Base-by-base conservation (phyloP, 352 stramenopile species). In the Pythium guiyangense region DNA sequence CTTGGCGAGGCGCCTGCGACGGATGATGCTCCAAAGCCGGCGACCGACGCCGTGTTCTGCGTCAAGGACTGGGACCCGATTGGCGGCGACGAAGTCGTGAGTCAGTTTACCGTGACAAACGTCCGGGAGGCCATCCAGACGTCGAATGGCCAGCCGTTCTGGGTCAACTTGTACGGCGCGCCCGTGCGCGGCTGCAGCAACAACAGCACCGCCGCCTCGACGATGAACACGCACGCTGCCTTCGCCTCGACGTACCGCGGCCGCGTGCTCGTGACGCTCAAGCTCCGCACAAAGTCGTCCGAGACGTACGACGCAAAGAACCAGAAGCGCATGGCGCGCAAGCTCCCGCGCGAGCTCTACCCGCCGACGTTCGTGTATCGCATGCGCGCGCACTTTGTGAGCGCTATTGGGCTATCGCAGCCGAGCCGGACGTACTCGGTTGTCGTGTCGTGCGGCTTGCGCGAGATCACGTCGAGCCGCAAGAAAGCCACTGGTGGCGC, bases 201-300 rank as follows among this genome's bases (percentile, higher is more conserved):
- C 57, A 74, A 70, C 45, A 70, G 63, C 6, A 62, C 68, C 12
- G 64, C 65, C 6, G 64, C 73, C 11, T 59, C 66, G 18, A 52
- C 62, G 4, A 92, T 92, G 81, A 96, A 95, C 61, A 60, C 67
- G 43, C 66, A 77, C 45, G 69, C 73, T 3, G 42, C 67, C 26
- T 53, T 70, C 15, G 87, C 69, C 12, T 94, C 87, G 50, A 86
- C 80, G 10, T 96, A 92, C 56, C 80, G 85, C 54, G 87, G 87
- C 2, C 74, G 85, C 6, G n/a, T 96, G 29, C 60, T 95, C 42
- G 51, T 96, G 12, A 75, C 73, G 9, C 63, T 88, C 50, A 64
- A 69, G 47, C 57, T 90, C 9, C 56, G 70, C n/a, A 59, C 67
- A 25, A 85, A 92, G 57, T 68, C 71, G 5, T 71, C 76, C 10